A percentile compares a stretch with the other conserved stretches of the same genome.
Evolutionary conservation across 176 grass and related monocot species (phyloP).

Genomic region (Carex myosuroides): DNA sequence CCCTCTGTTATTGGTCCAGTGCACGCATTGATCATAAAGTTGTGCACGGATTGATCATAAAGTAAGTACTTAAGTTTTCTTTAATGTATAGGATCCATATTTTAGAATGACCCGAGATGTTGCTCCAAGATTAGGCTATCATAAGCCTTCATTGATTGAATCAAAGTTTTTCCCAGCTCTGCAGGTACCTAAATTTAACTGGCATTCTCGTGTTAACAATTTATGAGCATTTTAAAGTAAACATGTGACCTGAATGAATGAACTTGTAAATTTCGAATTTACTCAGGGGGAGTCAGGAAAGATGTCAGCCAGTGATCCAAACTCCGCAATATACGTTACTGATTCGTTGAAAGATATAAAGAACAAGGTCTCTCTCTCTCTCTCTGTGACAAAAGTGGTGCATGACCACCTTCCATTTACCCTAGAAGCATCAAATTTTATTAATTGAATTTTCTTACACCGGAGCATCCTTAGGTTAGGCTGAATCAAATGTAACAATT

Average conservation of each 20-base stretch:
- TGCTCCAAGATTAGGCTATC: conserved; percentile 93
- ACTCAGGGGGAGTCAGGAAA: conserved; percentile 82
- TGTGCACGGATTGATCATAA: not conserved
- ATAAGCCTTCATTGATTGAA: conserved; percentile 90
- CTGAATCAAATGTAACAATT: not conserved
- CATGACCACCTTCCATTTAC: not conserved
- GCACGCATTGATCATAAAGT: not conserved
- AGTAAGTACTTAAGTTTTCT: not conserved
- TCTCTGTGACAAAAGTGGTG: not conserved
- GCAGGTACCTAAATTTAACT: conserved; percentile 48
- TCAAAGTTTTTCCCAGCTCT: conserved; percentile 97
- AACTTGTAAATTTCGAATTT: conserved; percentile 13
- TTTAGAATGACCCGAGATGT: conserved; percentile 99
- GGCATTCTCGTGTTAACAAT: not conserved
- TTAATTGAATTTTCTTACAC: not conserved
- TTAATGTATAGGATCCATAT: conserved; percentile 75
- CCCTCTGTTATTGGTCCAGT: not conserved
- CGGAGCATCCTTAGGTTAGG: not conserved
- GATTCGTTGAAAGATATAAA: conserved; percentile 83
- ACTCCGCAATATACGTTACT: conserved; percentile 97
- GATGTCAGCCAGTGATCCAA: conserved; percentile 96
- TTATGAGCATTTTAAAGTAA: conserved; percentile 17
- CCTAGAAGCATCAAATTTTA: not conserved
- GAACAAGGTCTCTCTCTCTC: conserved; percentile 49
- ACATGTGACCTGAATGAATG: not conserved